Evolutionary conservation across 441 rosid species (phyloP), one percentile per base, ranked within the genome.

Genomic region (Erodium trifolium): DNA sequence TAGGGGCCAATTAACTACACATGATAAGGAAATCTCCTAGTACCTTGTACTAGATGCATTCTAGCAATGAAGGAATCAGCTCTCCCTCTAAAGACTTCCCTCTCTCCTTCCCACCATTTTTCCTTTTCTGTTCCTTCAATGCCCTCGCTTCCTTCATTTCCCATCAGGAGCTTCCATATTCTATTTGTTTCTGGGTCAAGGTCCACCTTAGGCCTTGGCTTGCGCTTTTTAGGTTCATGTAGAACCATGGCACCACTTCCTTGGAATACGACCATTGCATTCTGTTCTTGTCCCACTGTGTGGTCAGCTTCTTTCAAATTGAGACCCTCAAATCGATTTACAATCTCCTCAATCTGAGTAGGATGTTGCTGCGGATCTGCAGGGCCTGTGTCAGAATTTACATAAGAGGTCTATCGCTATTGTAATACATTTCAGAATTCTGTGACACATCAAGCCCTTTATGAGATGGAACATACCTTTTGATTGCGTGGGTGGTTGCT

Each of bases 1-100:
- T 65, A 8, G 71, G 14, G 63, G 72, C 34, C 41, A 75, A 71
- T 34, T 35, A 60, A 60, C 35, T 23, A 12, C 12, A 68, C 67
- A 53, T 70, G 47, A 39, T 72, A 68, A 43, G 71, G 67, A 71
- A 66, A 68, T 65, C 55, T 9, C 43, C 16, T 66, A 41, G 59
- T 77, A 95, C 99, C 99, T 89, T 95, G 99, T 66, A 95, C 95
- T 9, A 90, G 90, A 84, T 90, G 99, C 99, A 95, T 95, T 63
- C 90, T 78, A 73, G 98, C 97, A 53, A 95, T 95, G 78, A 95
- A 95, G 67, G 98, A 88, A 74, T 90, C 84, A 13, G 88, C 97
- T 69, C 98, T 85, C 63, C 96, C 92, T 57, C 67, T 77, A 68
- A 95, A 90, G 78, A 92, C 85, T 72, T 77, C 85, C 68, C 99